phyloP scores from a whole-genome alignment of 1,284 basidiomycete genomes.

The Heterobasidion occidentale region DNA sequence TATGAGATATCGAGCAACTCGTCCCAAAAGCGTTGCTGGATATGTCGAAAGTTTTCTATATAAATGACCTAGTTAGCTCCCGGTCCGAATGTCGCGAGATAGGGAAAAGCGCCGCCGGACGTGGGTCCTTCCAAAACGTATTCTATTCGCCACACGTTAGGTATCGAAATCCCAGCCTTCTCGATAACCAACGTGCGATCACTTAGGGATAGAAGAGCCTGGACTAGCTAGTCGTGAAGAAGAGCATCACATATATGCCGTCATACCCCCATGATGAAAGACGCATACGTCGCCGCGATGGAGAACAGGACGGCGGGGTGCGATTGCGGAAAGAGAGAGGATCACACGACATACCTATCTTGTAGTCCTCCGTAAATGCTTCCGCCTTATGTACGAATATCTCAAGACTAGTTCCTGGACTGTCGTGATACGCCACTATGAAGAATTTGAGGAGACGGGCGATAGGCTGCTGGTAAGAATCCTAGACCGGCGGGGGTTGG shows the following conservation, averaged over 20 bases:
- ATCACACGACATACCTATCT: slow-evolving; percentile 55
- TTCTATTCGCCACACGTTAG: too few relatives aligned
- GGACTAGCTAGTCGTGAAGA: too few relatives aligned
- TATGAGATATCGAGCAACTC: slow-evolving; percentile 67
- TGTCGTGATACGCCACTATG: slow-evolving; percentile 64
- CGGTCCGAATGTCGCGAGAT: background rate
- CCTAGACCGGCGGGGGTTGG: background rate
- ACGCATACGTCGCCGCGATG: background rate
- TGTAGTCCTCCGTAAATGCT: slow-evolving; percentile 87
- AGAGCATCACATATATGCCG: too few relatives aligned
- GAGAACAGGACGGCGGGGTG: background rate
- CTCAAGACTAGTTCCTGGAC: slow-evolving; percentile 78
- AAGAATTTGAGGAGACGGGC: slow-evolving; percentile 75
- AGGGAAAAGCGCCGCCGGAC: background rate
- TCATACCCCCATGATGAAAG: too few relatives aligned
- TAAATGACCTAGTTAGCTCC: background rate
- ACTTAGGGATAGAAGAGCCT: too few relatives aligned
- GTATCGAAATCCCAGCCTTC: too few relatives aligned
- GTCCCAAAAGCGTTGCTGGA: slow-evolving; percentile 79
- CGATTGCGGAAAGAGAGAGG: slow-evolving; percentile 2
- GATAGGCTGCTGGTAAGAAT: slow-evolving; percentile 63
- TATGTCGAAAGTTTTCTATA: slow-evolving; percentile 81
- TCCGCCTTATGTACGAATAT: slow-evolving; percentile 98
- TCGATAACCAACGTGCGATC: too few relatives aligned
- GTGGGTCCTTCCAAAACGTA: too few relatives aligned